Percentiles rank a stretch among this genome's conserved stretches.
Evolutionary conservation across 352 stramenopile species (phyloP).

Genomic region (Pythium insidiosum): DNA sequence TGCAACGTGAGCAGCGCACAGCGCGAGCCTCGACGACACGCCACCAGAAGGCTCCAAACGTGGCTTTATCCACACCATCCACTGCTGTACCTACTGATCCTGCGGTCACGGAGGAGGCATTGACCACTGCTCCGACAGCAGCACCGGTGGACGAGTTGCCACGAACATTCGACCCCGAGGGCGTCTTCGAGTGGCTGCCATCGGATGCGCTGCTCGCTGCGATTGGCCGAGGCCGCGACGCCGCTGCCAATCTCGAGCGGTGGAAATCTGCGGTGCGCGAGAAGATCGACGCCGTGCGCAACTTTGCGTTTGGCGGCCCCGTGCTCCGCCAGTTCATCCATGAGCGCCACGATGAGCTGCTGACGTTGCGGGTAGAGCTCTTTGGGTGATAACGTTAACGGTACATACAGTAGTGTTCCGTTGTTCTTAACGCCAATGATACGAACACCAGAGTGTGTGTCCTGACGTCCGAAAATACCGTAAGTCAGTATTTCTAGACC

Average conservation of each 20-base stretch:
- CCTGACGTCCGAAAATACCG: too few species aligned
- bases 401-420: not conserved
- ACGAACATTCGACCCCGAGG: conserved; percentile 25
- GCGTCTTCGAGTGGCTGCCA: conserved; percentile 61
- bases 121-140: not conserved
- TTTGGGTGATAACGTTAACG: conserved; percentile 21
- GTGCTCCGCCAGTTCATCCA: conserved; percentile 51
- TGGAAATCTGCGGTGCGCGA: conserved; percentile 40
- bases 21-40: too few species aligned
- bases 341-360: conserved; percentile 43
- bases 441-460: not conserved
- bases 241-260: conserved; percentile 11
- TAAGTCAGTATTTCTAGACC: too few species aligned
- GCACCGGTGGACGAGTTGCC: not conserved
- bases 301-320: conserved; percentile 49
- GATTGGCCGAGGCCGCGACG: conserved; percentile 6
- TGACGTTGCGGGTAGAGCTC: conserved; percentile 39
- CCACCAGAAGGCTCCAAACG: too few species aligned
- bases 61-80: too few species aligned
- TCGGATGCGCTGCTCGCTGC: conserved; percentile 14
- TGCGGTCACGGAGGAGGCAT: too few species aligned
- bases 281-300: conserved; percentile 34
- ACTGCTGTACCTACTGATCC: not conserved
- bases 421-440: not conserved
- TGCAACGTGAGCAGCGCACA: too few species aligned